phyloP scores from a whole-genome alignment of 2,329 filamentous ascomycete genomes.

The Fusarium armeniacum region DNA sequence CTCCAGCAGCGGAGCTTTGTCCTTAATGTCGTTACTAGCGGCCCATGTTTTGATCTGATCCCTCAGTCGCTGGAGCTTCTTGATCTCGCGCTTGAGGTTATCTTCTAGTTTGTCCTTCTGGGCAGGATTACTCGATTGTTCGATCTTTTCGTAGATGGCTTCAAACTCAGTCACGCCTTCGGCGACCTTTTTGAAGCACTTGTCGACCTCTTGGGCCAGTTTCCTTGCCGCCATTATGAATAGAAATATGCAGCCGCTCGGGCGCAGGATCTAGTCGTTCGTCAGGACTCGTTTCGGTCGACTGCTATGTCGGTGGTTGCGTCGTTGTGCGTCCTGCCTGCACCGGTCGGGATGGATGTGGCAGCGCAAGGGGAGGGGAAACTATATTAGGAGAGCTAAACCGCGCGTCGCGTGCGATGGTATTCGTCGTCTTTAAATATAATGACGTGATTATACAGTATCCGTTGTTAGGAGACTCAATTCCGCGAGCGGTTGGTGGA shows the following conservation, averaged over 20 bases:
- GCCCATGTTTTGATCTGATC: slow-evolving; percentile 99
- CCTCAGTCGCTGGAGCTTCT: slow-evolving; percentile 96
- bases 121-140: slow-evolving; percentile 89
- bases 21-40: slow-evolving; percentile 98
- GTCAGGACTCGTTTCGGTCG: slow-evolving; percentile 19
- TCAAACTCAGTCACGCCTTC: slow-evolving; percentile 96
- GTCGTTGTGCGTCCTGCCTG: slow-evolving; percentile 34
- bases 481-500: slow-evolving; percentile 39
- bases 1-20: slow-evolving; percentile 95
- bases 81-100: slow-evolving; percentile 98
- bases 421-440: slow-evolving; percentile 26
- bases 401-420: slow-evolving; percentile 35
- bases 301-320: slow-evolving; percentile 19
- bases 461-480: slow-evolving; percentile 38
- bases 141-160: slow-evolving; percentile 97
- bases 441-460: slow-evolving; percentile 24
- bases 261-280: slow-evolving; percentile 32
- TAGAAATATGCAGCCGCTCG: slow-evolving; percentile 35
- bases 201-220: slow-evolving; percentile 97
- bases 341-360: slow-evolving; percentile 25
- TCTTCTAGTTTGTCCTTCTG: slow-evolving; percentile 99
- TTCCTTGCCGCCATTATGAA: slow-evolving; percentile 91
- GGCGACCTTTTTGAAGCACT: slow-evolving; percentile 98
- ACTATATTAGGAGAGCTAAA: slow-evolving; percentile 22
- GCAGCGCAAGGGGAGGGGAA: slow-evolving; percentile 18